Base-by-base conservation (phyloP, 78 protist genomes). In the Dictyostelium firmibasis region DNA sequence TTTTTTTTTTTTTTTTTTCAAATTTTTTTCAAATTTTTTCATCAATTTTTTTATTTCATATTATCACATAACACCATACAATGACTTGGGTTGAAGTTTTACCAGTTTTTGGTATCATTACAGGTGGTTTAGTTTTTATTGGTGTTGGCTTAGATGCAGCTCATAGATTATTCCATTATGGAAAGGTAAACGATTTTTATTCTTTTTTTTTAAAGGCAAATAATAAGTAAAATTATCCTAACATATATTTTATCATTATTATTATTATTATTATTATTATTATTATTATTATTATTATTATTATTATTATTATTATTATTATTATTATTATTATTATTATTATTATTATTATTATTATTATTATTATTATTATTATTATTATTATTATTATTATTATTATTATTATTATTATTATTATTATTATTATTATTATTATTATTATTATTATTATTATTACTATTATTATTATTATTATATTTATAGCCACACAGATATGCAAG, bases 71-170 rank as follows among this genome's bases (percentile, higher is more conserved):
- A 60, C 11, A 60, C 5, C 3, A 14, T 60, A 75, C 29, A 25
- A 85, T 85, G 92, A 85, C 92, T 41, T 85, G 92, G 91, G n/a
- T 86, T 62, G 93, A 88, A 88, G 86, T 88, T 69, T 10, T 88
- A 4, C 93, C 93, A 79, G 86, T 79, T 18, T 60, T 43, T 31
- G 69, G 23, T 1, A 67, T 88, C 50, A 88, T 88, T 33, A 31
- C 75, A 7, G 70, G n/a, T 43, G 93, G 86, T 31, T 44, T 88
- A 9, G 50, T 77, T 27, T 7, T 88, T n/a, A 79, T 88, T 62
- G 93, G 85, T 18, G 67, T 41, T 44, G 93, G 93, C 50, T 83
- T 88, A 38, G 93, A 88, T 67, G 20, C 20, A 1, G n/a, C 85
- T 6, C 93, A 88, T 27, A 88, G 93, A 88, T 14, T 27, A 43